Evolutionary conservation across 1,284 basidiomycete genomes (phyloP).

Genomic region (Pseudozyma tsukubaensis): DNA sequence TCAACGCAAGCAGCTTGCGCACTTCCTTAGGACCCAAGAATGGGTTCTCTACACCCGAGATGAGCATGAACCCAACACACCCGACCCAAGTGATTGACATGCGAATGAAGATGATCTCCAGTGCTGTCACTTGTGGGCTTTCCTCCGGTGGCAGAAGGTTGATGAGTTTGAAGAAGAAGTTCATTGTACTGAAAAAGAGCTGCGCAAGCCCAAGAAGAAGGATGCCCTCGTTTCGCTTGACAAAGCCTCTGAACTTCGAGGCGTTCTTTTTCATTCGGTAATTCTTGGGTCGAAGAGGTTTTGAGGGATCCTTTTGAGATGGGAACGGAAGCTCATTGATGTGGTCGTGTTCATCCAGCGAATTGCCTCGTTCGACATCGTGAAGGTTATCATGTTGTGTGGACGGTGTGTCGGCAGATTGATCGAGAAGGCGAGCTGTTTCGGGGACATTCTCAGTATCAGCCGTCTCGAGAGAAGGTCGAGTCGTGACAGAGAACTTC

Average conservation of each 20-base stretch:
- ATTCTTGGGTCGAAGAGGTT: conserved; percentile 42
- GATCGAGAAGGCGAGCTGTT: conserved; percentile 24
- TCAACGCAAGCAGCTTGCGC: conserved; percentile 73
- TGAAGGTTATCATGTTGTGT: not conserved
- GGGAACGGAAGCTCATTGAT: conserved; percentile 44
- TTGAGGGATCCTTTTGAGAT: conserved; percentile 39
- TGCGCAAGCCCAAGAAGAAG: conserved; percentile 41
- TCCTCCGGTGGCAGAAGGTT: conserved; percentile 73
- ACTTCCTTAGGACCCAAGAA: conserved; percentile 78
- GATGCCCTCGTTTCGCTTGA: conserved; percentile 47
- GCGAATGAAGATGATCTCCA: conserved; percentile 72
- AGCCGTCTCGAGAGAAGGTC: conserved; percentile 4
- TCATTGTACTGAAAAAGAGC: conserved; percentile 70
- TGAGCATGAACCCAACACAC: conserved; percentile 60
- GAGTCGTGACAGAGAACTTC: conserved; percentile 28
- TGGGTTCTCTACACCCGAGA: conserved; percentile 75
- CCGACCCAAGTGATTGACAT: conserved; percentile 71
- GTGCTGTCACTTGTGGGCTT: conserved; percentile 33
- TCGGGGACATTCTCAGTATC: conserved; percentile 14
- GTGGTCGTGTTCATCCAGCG: conserved; percentile 9
- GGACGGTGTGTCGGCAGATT: not conserved
- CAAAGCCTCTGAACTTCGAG: conserved; percentile 27
- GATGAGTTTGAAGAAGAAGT: conserved; percentile 75
- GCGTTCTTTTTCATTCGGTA: conserved; percentile 28
- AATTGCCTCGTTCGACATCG: conserved; percentile 27